phyloP scores from a whole-genome alignment of 1,284 basidiomycete genomes.

The Inonotus hispidus region DNA sequence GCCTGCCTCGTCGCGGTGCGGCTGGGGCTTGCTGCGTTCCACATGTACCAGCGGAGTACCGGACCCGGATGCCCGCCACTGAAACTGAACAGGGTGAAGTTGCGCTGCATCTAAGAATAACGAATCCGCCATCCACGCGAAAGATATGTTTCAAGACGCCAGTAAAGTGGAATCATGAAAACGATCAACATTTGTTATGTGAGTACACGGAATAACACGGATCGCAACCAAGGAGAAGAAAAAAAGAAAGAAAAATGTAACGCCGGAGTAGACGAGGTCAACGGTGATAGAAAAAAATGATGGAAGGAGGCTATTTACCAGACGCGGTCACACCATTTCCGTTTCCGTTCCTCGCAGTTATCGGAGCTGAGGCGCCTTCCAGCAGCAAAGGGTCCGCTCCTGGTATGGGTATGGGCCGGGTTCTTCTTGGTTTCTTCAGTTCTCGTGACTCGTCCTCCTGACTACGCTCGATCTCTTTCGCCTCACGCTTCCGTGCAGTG shows the following conservation, averaged over 20 bases:
- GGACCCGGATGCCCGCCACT: not conserved
- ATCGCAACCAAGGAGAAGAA: not conserved
- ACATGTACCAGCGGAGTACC: not conserved
- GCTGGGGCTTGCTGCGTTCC: not conserved
- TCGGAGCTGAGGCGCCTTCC: conserved; percentile 13
- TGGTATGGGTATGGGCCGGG: conserved; percentile 15
- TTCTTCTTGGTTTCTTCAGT: conserved; percentile 28
- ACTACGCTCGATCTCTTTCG: conserved; percentile 34
- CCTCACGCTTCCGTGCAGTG: conserved; percentile 38
- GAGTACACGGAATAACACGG: conserved; percentile 12
- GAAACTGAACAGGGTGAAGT: not conserved
- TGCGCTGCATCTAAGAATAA: conserved; percentile 5
- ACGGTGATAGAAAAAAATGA: not conserved
- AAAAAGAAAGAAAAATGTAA: not conserved
- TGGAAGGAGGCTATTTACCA: conserved; percentile 17
- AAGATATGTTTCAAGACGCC: not conserved
- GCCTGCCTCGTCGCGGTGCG: not conserved
- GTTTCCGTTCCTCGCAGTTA: conserved; percentile 25
- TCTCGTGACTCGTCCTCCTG: conserved; percentile 40
- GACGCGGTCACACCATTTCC: conserved; percentile 31
- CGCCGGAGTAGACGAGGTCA: not conserved
- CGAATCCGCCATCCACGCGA: not conserved
- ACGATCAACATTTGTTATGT: conserved; percentile 6
- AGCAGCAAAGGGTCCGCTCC: not conserved
- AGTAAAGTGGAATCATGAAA: conserved; percentile 6